Percentiles rank a stretch among this genome's conserved stretches.
Conservation (phyloP, 1,284 basidiomycete genomes). For the Puccinia polysora region DNA sequence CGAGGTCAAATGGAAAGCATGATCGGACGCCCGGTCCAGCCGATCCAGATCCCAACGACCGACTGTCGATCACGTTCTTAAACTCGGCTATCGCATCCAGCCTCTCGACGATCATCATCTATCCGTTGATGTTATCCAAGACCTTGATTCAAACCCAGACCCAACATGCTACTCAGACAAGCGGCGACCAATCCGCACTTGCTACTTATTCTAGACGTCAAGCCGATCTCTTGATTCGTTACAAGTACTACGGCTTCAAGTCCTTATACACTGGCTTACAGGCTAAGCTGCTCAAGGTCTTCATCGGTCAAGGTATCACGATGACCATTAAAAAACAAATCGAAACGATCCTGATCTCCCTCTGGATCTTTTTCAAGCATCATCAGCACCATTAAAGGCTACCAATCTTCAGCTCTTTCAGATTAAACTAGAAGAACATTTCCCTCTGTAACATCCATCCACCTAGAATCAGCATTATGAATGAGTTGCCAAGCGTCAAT, state of each 20-base stretch:
- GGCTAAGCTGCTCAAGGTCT: slow-evolving; percentile 80
- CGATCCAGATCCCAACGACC: slow-evolving; percentile 52
- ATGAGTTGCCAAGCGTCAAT: no score
- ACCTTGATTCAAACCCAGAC: slow-evolving; percentile 55
- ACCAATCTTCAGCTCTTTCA: background rate
- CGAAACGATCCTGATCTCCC: slow-evolving; percentile 12
- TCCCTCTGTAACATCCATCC: no score
- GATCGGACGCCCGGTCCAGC: slow-evolving; percentile 47
- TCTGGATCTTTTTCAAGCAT: background rate
- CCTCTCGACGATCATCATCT: slow-evolving; percentile 49
- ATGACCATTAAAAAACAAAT: slow-evolving; percentile 52
- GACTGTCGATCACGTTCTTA: slow-evolving; percentile 54
- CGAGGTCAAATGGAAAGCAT: slow-evolving; percentile 29
- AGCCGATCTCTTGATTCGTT: slow-evolving; percentile 47
- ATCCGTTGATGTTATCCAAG: slow-evolving; percentile 47
- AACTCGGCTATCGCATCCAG: slow-evolving; percentile 55
- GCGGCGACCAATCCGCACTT: slow-evolving; percentile 52
- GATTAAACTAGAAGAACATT: background rate
- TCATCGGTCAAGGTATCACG: slow-evolving; percentile 56
- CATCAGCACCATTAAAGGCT: background rate
- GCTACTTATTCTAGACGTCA: slow-evolving; percentile 44
- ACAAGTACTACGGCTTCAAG: slow-evolving; percentile 50
- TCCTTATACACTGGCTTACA: slow-evolving; percentile 79
- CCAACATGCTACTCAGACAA: slow-evolving; percentile 50
- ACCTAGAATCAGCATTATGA: no score